Evolutionary conservation across 495 filamentous ascomycete genomes (phyloP).

Genomic region (Aspergillus homomorphus): DNA sequence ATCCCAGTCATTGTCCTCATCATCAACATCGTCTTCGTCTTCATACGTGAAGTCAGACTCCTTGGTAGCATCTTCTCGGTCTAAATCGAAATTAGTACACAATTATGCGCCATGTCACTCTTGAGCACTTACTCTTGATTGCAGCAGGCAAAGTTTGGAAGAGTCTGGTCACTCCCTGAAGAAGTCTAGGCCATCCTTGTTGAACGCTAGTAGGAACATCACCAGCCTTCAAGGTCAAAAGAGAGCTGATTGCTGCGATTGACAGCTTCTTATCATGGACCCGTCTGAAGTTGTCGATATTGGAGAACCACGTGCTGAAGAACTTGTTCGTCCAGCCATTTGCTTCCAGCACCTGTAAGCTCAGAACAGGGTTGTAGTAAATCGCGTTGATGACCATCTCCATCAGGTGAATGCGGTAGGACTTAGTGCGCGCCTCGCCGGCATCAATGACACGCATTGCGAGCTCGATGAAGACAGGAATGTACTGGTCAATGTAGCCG

Average conservation of each 20-base stretch:
- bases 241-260: slow-evolving; percentile 83
- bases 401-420: slow-evolving; percentile 92
- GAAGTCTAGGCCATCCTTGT: slow-evolving; percentile 92
- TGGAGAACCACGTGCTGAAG: slow-evolving; percentile 96
- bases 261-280: slow-evolving; percentile 99
- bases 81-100: slow-evolving; percentile 28
- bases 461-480: slow-evolving; percentile 82
- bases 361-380: slow-evolving; percentile 87
- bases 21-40: slow-evolving; percentile 74
- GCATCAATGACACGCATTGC: slow-evolving; percentile 77
- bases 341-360: slow-evolving; percentile 80
- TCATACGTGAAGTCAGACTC: slow-evolving; percentile 78
- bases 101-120: slow-evolving; percentile 14
- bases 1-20: slow-evolving; percentile 66
- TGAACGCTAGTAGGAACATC: slow-evolving; percentile 86
- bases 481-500: slow-evolving; percentile 81
- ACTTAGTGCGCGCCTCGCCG: slow-evolving; percentile 71
- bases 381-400: slow-evolving; percentile 99
- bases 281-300: slow-evolving; percentile 86
- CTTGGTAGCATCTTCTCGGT: slow-evolving; percentile 88
- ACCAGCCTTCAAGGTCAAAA: slow-evolving; percentile 70
- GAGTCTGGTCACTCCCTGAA: slow-evolving; percentile 84
- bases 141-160: slow-evolving; percentile 90
- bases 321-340: slow-evolving; percentile 99
- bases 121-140: slow-evolving; percentile 63